Conservation (phyloP, 2,329 filamentous ascomycete species). For the Talaromyces sp. region DNA sequence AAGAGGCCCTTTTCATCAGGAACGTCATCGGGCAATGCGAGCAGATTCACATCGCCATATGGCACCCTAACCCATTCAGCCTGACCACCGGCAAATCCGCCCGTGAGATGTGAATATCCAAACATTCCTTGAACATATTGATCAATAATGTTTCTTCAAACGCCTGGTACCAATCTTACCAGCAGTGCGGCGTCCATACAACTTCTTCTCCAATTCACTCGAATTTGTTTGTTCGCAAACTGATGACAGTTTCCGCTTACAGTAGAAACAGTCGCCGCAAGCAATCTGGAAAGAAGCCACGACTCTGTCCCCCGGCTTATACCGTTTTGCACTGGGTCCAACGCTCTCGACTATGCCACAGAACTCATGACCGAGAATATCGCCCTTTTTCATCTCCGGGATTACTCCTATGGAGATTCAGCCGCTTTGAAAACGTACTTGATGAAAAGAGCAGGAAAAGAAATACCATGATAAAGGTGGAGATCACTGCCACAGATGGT, state of each 20-base stretch:
- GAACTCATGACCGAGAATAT: constrained; percentile 62
- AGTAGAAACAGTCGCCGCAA: constrained; percentile 64
- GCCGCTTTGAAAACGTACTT: neutral
- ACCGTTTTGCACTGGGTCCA: constrained; percentile 51
- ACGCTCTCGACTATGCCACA: constrained; percentile 51
- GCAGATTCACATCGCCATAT: constrained; percentile 72
- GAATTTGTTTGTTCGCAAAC: constrained; percentile 77
- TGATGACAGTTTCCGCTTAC: constrained; percentile 71
- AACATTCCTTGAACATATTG: constrained; percentile 50
- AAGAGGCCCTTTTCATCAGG: constrained; percentile 82
- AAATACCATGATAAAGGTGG: constrained; percentile 44
- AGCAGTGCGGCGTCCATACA: constrained; percentile 75
- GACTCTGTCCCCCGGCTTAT: constrained; percentile 62
- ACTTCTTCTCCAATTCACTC: constrained; percentile 64
- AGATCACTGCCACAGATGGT: constrained; percentile 60
- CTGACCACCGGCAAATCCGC: constrained; percentile 82
- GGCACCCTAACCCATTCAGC: constrained; percentile 83
- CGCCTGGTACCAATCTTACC: constrained; percentile 41
- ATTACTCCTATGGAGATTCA: constrained; percentile 38
- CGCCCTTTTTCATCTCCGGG: constrained; percentile 57
- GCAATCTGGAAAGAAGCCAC: constrained; percentile 87
- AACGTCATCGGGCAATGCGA: constrained; percentile 72
- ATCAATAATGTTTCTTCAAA: too few species aligned
- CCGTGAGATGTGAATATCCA: constrained; percentile 70
- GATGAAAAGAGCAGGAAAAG: neutral